Base-by-base conservation (phyloP, 2,329 filamentous ascomycete species). In the Trichophyton schoenleinii region DNA sequence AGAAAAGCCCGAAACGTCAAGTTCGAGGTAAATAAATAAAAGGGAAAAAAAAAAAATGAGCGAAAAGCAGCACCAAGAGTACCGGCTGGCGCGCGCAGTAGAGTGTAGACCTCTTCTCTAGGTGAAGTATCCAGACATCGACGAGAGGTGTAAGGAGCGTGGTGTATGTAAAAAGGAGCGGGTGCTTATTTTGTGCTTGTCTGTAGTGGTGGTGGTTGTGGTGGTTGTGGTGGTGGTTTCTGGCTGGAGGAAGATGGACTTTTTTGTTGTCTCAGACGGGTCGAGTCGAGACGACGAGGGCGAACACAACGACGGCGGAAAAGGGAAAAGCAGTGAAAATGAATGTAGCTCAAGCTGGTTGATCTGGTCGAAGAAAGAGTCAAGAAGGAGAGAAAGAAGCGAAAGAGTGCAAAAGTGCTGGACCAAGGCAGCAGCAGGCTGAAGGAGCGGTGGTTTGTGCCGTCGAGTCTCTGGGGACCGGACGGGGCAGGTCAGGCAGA, bases 1-100 rank as follows among this genome's bases (percentile, higher is more conserved):
- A 60, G 61, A 64, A 13, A 53, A 63, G 59, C 57, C 66, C 66
- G 64, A 67, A 63, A 58, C 66, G 61, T 66, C 65, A 64, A 66
- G 61, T 61, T 62, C 62, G 64, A 64, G 60, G 20, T 15, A 41
- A 38, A 28, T 28, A 28, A 44, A 15, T 44, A 52, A 22, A 31
- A 31, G 48, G 59, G 41, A 31, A 57, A 57, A 38, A 59, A 68
- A 18, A 41, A 25, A 31, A 62, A 49, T 11, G 59, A 31, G 2
- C 48, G 41, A 57, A 59, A 61, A 41, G 34, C 34, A 63, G 20
- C 48, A 25, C 20, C 36, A 58, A 58, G 28, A 44, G 13, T 42
- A 57, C 48, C 52, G 31, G 59, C 34, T n/a, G 34, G 34, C 34
- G 41, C 36, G 59, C 38, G 59, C 42, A 31, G 42, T 53, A 61